A percentile compares a stretch with the other conserved stretches of the same genome.
Conservation (phyloP, 23 red algal species). For the Porphyridium purpureum region DNA sequence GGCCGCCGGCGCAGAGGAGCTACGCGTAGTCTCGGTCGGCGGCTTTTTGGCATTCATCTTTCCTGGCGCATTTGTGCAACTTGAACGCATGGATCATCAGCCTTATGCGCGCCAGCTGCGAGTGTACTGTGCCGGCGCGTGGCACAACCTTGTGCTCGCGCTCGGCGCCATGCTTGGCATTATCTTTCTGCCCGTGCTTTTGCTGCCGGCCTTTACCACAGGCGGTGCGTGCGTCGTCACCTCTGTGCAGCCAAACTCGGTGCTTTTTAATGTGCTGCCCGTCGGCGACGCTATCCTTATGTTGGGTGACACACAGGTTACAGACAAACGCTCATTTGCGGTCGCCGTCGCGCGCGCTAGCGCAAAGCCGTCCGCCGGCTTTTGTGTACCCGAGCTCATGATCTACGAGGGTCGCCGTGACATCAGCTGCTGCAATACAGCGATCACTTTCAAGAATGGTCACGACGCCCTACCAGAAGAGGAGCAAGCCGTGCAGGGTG, state of each 20-base stretch:
- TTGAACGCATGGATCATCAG: slow-evolving; percentile 4
- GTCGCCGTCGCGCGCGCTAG: too few relatives aligned
- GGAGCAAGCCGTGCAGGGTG: too few relatives aligned
- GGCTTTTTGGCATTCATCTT: slow-evolving; percentile 33
- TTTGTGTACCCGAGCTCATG: slow-evolving; percentile 51
- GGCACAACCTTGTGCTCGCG: slow-evolving; percentile 27
- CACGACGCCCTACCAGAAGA: too few relatives aligned
- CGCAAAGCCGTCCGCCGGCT: slow-evolving; percentile 18
- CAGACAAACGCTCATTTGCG: too few relatives aligned
- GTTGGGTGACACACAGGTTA: slow-evolving; percentile 4
- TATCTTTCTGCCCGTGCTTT: slow-evolving; percentile 6
- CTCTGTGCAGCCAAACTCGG: slow-evolving; percentile 4
- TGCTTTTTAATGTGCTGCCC: neutral
- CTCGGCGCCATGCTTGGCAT: neutral
- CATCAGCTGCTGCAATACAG: too few relatives aligned
- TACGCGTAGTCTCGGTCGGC: slow-evolving; percentile 14
- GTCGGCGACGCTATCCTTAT: slow-evolving; percentile 15
- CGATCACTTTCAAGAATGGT: too few relatives aligned
- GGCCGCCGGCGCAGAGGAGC: slow-evolving; percentile 14
- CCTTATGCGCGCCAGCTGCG: slow-evolving; percentile 3
- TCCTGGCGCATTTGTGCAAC: slow-evolving; percentile 40
- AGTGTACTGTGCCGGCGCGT: slow-evolving; percentile 40
- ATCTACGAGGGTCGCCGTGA: too few relatives aligned
- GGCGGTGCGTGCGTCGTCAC: slow-evolving; percentile 13
- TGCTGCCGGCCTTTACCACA: slow-evolving; percentile 1